Evolutionary conservation across 805 yeast genomes (phyloP).

Genomic region (Metschnikowia picachoensis): DNA sequence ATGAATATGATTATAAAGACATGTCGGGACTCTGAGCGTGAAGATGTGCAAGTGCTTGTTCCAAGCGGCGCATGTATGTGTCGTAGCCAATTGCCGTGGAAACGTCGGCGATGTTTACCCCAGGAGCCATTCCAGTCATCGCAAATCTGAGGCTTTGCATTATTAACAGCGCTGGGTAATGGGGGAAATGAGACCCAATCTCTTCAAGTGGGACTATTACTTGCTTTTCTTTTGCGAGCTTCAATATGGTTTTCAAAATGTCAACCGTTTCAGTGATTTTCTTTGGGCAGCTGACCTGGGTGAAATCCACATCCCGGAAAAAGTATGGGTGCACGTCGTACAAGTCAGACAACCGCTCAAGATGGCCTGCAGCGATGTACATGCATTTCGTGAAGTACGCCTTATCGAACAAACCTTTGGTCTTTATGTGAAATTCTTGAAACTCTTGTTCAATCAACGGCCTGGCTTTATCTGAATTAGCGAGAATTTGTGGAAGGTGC

Average conservation of each 20-base stretch:
- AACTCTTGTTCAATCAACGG: slow-evolving; percentile 33
- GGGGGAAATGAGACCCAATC: slow-evolving; percentile 1
- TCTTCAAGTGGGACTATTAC: slow-evolving; percentile 1
- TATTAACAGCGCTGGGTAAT: slow-evolving; percentile 3
- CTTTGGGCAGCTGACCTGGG: slow-evolving; percentile 14
- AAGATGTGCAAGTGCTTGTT: slow-evolving; percentile 10
- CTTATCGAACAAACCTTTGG: slow-evolving; percentile 15
- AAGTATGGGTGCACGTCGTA: slow-evolving; percentile 45
- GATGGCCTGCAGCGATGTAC: slow-evolving; percentile 41
- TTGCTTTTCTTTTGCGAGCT: slow-evolving; percentile 9
- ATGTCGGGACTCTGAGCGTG: no score
- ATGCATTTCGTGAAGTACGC: slow-evolving; percentile 41
- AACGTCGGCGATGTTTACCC: slow-evolving; percentile 60
- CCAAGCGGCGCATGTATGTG: slow-evolving; percentile 9
- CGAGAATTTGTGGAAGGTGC: slow-evolving; percentile 48
- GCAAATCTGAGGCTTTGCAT: slow-evolving; percentile 47
- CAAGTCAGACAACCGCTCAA: slow-evolving; percentile 55
- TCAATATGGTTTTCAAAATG: slow-evolving; percentile 16
- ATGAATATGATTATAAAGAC: no score
- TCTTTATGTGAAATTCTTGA: slow-evolving; percentile 17
- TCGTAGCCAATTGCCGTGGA: slow-evolving; percentile 49
- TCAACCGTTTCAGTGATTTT: slow-evolving; percentile 5
- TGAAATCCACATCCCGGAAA: slow-evolving; percentile 36
- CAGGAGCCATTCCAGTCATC: slow-evolving; percentile 65
- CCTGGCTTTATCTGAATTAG: slow-evolving; percentile 31